Conservation (phyloP, 2,329 filamentous ascomycete species). For the Arthrobotrys conoides region DNA sequence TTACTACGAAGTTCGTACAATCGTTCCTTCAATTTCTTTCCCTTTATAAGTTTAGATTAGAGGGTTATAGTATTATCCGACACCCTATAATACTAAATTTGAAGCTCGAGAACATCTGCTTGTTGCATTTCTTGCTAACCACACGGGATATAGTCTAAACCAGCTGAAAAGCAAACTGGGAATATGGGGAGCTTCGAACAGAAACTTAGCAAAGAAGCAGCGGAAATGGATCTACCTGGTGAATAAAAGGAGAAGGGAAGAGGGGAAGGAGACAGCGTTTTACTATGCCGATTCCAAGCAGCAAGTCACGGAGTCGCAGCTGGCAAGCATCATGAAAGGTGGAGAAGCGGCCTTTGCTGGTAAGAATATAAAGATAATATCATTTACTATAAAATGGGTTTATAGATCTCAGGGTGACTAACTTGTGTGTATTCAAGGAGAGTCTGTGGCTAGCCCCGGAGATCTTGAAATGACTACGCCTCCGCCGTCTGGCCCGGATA, state of each 20-base stretch:
- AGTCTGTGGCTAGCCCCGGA: slow-evolving; percentile 44
- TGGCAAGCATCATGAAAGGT: slow-evolving; percentile 21
- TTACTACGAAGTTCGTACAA: slow-evolving; percentile 37
- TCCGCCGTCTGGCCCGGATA: background rate
- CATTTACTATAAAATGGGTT: no score
- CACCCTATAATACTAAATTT: no score
- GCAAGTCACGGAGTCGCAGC: slow-evolving; percentile 36
- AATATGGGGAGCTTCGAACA: slow-evolving; percentile 46
- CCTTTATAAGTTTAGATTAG: no score
- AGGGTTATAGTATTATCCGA: no score
- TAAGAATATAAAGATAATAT: slow-evolving; percentile 2
- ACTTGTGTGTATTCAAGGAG: background rate
- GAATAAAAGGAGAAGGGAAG: slow-evolving; percentile 8
- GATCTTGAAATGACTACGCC: slow-evolving; percentile 40
- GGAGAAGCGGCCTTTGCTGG: slow-evolving; percentile 13
- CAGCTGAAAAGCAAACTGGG: slow-evolving; percentile 49
- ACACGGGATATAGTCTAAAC: slow-evolving; percentile 42
- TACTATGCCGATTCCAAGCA: slow-evolving; percentile 42
- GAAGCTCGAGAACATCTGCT: background rate
- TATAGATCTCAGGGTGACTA: no score
- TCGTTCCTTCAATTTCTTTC: background rate
- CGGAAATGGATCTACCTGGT: slow-evolving; percentile 44
- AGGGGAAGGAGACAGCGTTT: slow-evolving; percentile 43
- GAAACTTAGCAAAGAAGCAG: slow-evolving; percentile 43
- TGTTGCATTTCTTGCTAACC: slow-evolving; percentile 39